These are phyloP conservation scores for Papiliotrema nemorosa DNA, from an alignment of 1,284 basidiomycete species.

Conservation along the genomic window DNA sequence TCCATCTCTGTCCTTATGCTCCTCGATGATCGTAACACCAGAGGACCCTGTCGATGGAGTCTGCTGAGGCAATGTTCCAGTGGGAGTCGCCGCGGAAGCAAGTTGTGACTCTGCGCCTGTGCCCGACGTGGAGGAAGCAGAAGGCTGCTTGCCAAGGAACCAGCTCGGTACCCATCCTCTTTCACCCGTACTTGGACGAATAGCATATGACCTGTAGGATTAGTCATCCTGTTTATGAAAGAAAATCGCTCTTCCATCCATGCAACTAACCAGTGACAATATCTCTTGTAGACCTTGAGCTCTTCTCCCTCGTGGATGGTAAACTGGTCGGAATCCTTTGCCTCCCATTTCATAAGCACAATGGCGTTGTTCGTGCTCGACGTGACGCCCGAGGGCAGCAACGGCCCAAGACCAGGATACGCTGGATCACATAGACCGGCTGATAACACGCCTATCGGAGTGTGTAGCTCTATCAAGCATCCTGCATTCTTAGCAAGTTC, in stretches of 20 bases:
- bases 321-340: constrained; percentile 84
- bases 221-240: constrained; percentile 16
- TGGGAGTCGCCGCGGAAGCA: background rate
- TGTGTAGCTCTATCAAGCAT: constrained; percentile 87
- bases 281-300: constrained; percentile 90
- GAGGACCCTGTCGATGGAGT: background rate
- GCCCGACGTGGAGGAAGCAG: background rate
- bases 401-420: constrained; percentile 55
- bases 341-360: constrained; percentile 90
- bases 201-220: constrained; percentile 35
- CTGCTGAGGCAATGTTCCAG: background rate
- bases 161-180: constrained; percentile 80
- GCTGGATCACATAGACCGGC: constrained; percentile 15
- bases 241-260: constrained; percentile 49
- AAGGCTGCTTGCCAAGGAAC: constrained; percentile 43
- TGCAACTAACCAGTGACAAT: constrained; percentile 89
- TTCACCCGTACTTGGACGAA: constrained; percentile 81
- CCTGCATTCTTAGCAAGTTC: constrained; percentile 46
- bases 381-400: constrained; percentile 80
- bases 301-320: constrained; percentile 79
- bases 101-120: background rate
- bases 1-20: background rate
- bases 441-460: constrained; percentile 58
- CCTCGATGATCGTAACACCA: background rate
- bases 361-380: constrained; percentile 91